Base-by-base conservation (phyloP, 2,329 filamentous ascomycete genomes). In the Ascochyta koolunga region DNA sequence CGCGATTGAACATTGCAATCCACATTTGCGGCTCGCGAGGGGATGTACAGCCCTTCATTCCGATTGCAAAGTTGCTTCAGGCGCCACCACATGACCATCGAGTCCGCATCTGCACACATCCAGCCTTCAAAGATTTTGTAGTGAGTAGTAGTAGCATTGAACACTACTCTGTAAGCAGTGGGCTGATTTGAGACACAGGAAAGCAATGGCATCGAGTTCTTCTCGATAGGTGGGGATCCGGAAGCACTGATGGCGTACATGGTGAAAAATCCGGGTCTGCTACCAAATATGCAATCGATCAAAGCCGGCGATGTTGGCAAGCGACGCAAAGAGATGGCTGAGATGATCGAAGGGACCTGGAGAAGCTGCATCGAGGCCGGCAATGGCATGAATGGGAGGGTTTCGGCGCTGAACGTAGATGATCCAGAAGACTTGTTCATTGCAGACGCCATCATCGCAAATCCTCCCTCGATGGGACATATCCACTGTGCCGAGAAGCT, bases 401-500 rank as follows among this genome's bases (percentile, higher is more conserved):
- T 55, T 0, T 39, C 53, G 11, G 58, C 61, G 2, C 42, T 63
- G 5, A 32, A 58, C 13, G 60, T 64, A 3, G 58, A 63, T 15
- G 36, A 44, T 2, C 13, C 58, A 1, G 48, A 60, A 25, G 50
- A 56, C 8, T 88, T 89, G 1, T 96, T 96, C 69, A 86, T 96
- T 37, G 91, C 91, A 0, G 90, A 91, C 27, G 54, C 42, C 7
- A 68, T 67, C 40, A 68, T 67, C 29, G 65, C 65, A 1, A 68
- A 68, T 13, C 64, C 64, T 3, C 64, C 64, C 3, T 62, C 59
- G 4, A 66, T 67, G 61, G 65, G 64, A 4, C 65, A 68, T 25
- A 81, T 91, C 1, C 89, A 91, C 64, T 83, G 88, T 58, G 89
- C 89, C 0, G 87, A 91, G 74, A 88, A 87, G 71, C 73, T 91